Percentiles rank a stretch among this genome's conserved stretches.
These are phyloP conservation scores for Kurtzmaniella quercitrusa DNA, from an alignment of 1,139 yeast genomes.

Conservation along the genomic window DNA sequence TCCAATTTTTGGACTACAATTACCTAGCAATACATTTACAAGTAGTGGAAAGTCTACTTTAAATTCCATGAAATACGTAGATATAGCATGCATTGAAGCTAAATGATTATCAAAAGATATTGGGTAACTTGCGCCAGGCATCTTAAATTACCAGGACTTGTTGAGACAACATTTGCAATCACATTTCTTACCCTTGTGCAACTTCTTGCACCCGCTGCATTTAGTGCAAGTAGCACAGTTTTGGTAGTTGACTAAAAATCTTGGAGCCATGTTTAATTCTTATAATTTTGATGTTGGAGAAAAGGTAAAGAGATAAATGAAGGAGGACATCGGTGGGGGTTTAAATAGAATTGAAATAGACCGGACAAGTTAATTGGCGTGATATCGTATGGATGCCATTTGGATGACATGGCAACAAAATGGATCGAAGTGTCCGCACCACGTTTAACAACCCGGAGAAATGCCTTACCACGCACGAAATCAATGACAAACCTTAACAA, in stretches of 20 bases:
- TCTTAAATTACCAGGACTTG: constrained; percentile 1
- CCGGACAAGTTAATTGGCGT: too few relatives aligned
- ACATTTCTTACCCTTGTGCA: constrained; percentile 3
- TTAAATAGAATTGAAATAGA: not conserved
- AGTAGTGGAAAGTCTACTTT: too few relatives aligned
- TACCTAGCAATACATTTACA: too few relatives aligned
- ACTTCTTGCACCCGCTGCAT: constrained; percentile 3
- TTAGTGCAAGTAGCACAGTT: constrained; percentile 4
- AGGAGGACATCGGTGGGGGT: not conserved
- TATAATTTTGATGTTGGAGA: not conserved
- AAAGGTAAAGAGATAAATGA: not conserved
- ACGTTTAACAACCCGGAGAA: not conserved
- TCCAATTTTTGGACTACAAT: too few relatives aligned
- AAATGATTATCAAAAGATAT: not conserved
- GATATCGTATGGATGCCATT: too few relatives aligned
- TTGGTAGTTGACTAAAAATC: constrained; percentile 1
- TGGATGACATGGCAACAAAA: not conserved
- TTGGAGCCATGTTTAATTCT: constrained; percentile 3
- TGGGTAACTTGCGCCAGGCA: too few relatives aligned
- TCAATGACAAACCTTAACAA: not conserved
- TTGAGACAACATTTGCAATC: constrained; percentile 3
- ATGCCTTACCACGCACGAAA: not conserved
- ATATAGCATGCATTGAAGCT: not conserved
- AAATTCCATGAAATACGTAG: too few relatives aligned
- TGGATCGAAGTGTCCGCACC: not conserved